Evolutionary conservation across 305 asterid species (phyloP).

Genomic region (Fraxinus velutina): DNA sequence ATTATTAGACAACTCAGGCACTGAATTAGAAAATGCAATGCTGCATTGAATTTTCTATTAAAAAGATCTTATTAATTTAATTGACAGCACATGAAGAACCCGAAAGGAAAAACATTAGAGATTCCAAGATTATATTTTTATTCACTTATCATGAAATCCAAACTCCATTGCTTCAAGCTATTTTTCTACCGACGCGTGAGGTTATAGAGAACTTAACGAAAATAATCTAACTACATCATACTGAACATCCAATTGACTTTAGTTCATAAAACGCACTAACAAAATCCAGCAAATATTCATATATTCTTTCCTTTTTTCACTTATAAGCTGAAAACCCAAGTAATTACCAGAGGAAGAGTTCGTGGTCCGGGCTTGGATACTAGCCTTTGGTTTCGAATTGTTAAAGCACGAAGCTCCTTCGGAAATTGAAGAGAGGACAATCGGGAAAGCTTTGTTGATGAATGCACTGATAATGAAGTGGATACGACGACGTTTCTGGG

Average conservation of each 20-base stretch:
- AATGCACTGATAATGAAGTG: constrained; percentile 26
- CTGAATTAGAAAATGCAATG: background rate
- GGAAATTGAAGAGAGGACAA: constrained; percentile 58
- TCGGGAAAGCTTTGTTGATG: constrained; percentile 32
- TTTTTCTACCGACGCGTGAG: background rate
- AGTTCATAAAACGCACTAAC: constrained; percentile 1
- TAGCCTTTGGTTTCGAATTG: constrained; percentile 36
- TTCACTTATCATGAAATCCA: background rate
- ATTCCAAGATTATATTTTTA: background rate
- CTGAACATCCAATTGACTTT: background rate
- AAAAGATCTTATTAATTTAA: background rate
- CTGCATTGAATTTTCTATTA: background rate
- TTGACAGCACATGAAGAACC: background rate
- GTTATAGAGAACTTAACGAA: background rate
- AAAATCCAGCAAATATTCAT: background rate
- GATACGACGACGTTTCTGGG: constrained; percentile 25
- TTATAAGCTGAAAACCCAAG: background rate
- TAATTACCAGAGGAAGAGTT: constrained; percentile 48
- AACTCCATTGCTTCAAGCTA: background rate
- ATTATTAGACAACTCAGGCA: background rate
- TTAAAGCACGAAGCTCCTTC: constrained; percentile 32
- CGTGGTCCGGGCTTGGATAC: constrained; percentile 33
- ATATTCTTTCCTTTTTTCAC: background rate
- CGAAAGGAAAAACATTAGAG: background rate
- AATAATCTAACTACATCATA: background rate